Evolutionary conservation across 2,329 filamentous ascomycete genomes (phyloP).

Genomic region (Blumeriella jaapii): DNA sequence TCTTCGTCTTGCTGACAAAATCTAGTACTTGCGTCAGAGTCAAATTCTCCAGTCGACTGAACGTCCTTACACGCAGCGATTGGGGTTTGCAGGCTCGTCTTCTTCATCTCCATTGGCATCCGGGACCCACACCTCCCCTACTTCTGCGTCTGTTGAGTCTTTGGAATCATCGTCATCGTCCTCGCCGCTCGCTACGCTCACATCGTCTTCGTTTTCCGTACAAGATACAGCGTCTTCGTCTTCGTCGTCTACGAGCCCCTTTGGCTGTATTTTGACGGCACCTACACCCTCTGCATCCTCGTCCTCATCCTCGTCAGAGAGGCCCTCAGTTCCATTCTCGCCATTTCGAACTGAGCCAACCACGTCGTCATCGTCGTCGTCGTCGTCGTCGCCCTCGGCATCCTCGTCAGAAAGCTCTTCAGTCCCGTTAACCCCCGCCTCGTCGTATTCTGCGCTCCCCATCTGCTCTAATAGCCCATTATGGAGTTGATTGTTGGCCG

Average conservation of each 20-base stretch:
- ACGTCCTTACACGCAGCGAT: conserved; percentile 50
- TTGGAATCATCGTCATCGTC: conserved; percentile 42
- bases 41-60: conserved; percentile 9
- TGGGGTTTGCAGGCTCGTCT: conserved; percentile 38
- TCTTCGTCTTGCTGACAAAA: conserved; percentile 80
- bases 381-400: conserved; percentile 31
- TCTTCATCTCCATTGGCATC: conserved; percentile 46
- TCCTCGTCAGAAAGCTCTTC: conserved; percentile 29
- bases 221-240: conserved; percentile 28
- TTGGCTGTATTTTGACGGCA: conserved; percentile 27
- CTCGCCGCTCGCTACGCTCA: conserved; percentile 20
- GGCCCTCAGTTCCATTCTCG: conserved; percentile 29
- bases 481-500: conserved; percentile 27
- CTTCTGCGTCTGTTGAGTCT: conserved; percentile 46
- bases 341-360: conserved; percentile 28
- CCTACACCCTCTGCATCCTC: conserved; percentile 28
- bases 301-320: conserved; percentile 32
- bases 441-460: conserved; percentile 14
- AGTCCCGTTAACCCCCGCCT: conserved; percentile 11
- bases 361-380: conserved; percentile 27
- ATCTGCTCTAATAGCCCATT: conserved; percentile 24
- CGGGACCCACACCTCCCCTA: conserved; percentile 41
- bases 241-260: conserved; percentile 26
- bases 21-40: conserved; percentile 36
- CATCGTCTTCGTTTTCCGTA: conserved; percentile 22